Base-by-base conservation (phyloP, 225 moss, liverwort and hornwort species). In the Rhytidiadelphus loreus region DNA sequence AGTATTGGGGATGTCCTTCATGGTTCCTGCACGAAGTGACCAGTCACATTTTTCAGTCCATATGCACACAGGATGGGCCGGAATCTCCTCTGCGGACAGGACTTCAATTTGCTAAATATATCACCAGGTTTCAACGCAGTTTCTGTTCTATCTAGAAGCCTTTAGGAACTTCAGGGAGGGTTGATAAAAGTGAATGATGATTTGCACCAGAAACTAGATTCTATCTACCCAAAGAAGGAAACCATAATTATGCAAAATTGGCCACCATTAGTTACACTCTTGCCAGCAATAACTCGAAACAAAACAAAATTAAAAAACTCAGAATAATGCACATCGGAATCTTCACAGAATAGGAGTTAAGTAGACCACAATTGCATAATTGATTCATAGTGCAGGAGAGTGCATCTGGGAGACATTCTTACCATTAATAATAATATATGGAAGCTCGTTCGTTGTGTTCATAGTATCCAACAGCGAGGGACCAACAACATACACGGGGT, bases 401-500 rank as follows among this genome's bases (percentile, higher is more conserved):
- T 46, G 8, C 11, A 63, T 35, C 48, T 63, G 35, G 17, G 64
- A 64, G 64, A n/a, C 39, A 33, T 52, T 52, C 5, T 17, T 61
- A 88, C 88, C 90, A 16, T 77, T 86, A 17, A 91, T n/a, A 16
- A 89, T 83, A 2, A 29, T 72, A 4, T 39, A 39, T 29, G 78
- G 82, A 9, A 80, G 0, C 79, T 91, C 91, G 64, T 91, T 91
- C 18, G 93, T 95, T 24, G 91, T 53, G 83, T 93, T 96, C 81
- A 95, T 73, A 2, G 88, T 41, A 26, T 85, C 77, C 82, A 90
- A 89, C 87, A 96, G 56, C 5, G 93, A n/a, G 37, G 92, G 90
- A 37, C 95, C 95, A 46, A 94, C 1, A 24, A 93, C 92, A 46
- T 44, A 60, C 24, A 26, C 78, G 32, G 96, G 96, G 83, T 93